Base-by-base conservation (phyloP, 441 rosid species). In the Rhodomyrtus psidioides region DNA sequence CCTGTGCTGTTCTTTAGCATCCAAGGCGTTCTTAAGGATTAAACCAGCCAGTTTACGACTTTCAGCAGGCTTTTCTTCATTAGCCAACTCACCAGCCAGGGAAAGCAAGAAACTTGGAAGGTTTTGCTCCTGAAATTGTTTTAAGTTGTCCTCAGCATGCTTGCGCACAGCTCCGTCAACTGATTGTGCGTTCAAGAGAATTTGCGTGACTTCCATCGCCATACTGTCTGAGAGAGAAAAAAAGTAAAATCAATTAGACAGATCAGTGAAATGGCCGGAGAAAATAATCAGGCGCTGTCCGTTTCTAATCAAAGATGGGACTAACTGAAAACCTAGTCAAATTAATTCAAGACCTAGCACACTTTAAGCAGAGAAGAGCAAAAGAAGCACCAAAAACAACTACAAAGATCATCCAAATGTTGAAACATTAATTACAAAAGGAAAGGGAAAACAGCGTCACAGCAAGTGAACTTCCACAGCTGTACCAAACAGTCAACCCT, bases 21-120 rank as follows among this genome's bases (percentile, higher is more conserved):
- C 96, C 86, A 94, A 89, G 42, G 96, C 94, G 65, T 92, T 94
- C 84, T 94, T 94, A 10, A 94, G 91, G 42, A 94, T 91, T 88
- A 94, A 90, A 81, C 96, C 96, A 0, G 94, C 96, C 86, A 94
- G 88, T 84, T 92, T 93, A 86, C 95, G 93, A 84, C 94, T 92
- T 87, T 92, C 94, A 70, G 88, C 93, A 34, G 94, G 95, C 91
- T 93, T 93, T 51, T 93, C 94, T 27, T 93, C 95, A 16, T 91
- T 92, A 3, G 92, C 93, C 86, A 94, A 91, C 89, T 94, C 96
- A 34, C 94, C 94, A 84, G 94, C 93, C 85, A 94, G 93, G 10
- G 94, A 93, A 30, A 94, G 85, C 88, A 94, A 90, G 86, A 92
- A 94, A 16, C 91, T 89, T 1, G 94, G 91, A 85, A 91, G 94